Percentiles rank a stretch among this genome's conserved stretches.
Evolutionary conservation across 345 rosid species (phyloP).

Genomic region (Eucalyptus guilfoylei): DNA sequence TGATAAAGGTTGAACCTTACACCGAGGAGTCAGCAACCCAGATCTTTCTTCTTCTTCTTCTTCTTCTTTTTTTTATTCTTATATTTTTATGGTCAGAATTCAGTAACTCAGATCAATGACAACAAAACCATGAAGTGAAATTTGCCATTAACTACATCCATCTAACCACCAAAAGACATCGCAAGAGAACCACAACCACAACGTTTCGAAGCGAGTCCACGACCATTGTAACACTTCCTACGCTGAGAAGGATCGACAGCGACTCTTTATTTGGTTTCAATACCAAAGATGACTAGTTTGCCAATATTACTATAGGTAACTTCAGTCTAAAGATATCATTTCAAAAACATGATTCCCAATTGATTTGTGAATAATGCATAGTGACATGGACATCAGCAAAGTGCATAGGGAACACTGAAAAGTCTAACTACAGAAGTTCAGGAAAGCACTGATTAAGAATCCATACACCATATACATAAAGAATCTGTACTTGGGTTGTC

Average conservation of each 20-base stretch:
- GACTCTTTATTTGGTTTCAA: neutral
- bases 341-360: neutral
- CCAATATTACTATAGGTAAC: neutral
- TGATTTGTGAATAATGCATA: neutral
- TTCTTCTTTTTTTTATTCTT: too few relatives aligned
- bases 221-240: neutral
- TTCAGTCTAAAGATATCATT: neutral
- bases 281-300: neutral
- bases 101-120: neutral
- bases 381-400: neutral
- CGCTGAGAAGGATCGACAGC: neutral
- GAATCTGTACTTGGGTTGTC: neutral
- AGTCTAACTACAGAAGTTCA: neutral
- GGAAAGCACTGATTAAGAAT: constrained; percentile 11
- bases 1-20: neutral
- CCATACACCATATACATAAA: constrained; percentile 1
- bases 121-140: neutral
- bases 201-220: neutral
- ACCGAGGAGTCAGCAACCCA: neutral
- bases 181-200: neutral
- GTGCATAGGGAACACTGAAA: neutral
- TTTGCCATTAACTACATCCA: neutral
- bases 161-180: neutral
- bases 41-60: too few relatives aligned
- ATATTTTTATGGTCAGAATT: neutral